Evolutionary conservation across 768 basidiomycete genomes (phyloP).

Genomic region (Podaxis sp.): DNA sequence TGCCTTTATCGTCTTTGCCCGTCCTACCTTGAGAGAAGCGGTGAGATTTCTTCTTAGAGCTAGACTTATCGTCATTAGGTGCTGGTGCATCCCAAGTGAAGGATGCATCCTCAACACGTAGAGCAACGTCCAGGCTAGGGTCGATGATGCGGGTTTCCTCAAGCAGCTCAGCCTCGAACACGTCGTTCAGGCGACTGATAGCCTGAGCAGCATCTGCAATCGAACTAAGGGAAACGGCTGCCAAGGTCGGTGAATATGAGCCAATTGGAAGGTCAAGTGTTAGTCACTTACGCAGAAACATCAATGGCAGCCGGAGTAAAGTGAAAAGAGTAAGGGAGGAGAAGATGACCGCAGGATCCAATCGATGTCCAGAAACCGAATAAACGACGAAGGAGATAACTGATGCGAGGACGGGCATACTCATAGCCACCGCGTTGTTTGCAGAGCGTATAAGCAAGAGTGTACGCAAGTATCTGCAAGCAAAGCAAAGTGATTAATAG

Average conservation of each 20-base stretch:
- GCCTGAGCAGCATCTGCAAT: conserved; percentile 87
- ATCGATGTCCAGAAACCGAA: conserved; percentile 63
- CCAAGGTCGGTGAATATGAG: conserved; percentile 11
- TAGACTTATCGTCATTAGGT: conserved; percentile 38
- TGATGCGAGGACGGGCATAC: conserved; percentile 76
- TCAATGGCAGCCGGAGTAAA: conserved; percentile 76
- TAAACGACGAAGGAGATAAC: conserved; percentile 80
- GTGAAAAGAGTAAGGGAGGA: conserved; percentile 85
- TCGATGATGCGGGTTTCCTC: conserved; percentile 59
- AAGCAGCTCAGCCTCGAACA: conserved; percentile 83
- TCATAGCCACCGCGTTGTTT: conserved; percentile 67
- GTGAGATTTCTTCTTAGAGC: conserved; percentile 31
- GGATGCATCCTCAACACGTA: conserved; percentile 65
- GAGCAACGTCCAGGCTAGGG: conserved; percentile 53
- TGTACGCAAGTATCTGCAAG: conserved; percentile 58
- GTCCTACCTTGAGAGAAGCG: conserved; percentile 14
- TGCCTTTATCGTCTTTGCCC: conserved; percentile 14
- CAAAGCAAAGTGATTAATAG: not conserved
- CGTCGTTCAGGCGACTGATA: conserved; percentile 67
- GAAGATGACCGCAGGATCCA: conserved; percentile 76
- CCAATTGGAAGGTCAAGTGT: conserved; percentile 14
- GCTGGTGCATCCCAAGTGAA: conserved; percentile 89
- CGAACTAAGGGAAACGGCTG: conserved; percentile 71
- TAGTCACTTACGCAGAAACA: conserved; percentile 56
- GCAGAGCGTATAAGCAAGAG: conserved; percentile 66